These are phyloP conservation scores for Iris pallida DNA, from an alignment of 116 monocot genomes.

Conservation along the genomic window DNA sequence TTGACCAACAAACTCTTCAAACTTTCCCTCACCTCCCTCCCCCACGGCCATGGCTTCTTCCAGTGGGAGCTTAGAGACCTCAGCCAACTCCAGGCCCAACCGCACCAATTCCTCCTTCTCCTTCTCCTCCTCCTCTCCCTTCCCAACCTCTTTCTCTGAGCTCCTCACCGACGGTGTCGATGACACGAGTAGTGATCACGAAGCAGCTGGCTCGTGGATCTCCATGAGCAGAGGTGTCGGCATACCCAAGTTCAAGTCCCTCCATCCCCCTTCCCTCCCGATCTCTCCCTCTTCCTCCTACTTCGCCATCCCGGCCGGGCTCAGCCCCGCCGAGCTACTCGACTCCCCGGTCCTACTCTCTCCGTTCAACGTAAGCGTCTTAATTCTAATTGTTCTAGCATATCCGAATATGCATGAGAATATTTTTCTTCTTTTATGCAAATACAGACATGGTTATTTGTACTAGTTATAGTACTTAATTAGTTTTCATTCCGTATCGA, in stretches of 20 bases:
- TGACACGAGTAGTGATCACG: background rate
- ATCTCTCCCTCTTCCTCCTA: conserved; percentile 41
- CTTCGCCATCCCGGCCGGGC: conserved; percentile 66
- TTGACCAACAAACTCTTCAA: background rate
- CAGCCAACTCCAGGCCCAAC: conserved; percentile 1
- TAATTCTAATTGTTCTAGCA: background rate
- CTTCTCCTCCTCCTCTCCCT: conserved; percentile 17
- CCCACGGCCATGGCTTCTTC: conserved; percentile 22
- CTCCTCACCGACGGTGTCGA: conserved; percentile 12
- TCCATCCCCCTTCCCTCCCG: conserved; percentile 26
- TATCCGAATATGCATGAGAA: too few relatives aligned
- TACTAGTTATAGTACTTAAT: background rate
- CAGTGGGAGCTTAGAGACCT: conserved; percentile 12
- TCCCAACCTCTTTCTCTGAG: conserved; percentile 24
- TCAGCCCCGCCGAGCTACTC: conserved; percentile 38
- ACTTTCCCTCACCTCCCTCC: background rate
- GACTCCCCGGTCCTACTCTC: conserved; percentile 38
- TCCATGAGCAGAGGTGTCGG: conserved; percentile 17
- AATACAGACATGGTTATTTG: too few relatives aligned
- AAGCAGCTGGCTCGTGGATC: background rate
- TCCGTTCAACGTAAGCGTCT: conserved; percentile 23
- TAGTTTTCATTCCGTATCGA: background rate
- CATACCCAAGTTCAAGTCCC: conserved; percentile 71
- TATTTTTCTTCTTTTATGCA: too few relatives aligned
- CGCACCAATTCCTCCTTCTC: conserved; percentile 1